These are phyloP conservation scores for Pyrenula massariospora DNA, from an alignment of 495 filamentous ascomycete genomes.

Conservation along the genomic window DNA sequence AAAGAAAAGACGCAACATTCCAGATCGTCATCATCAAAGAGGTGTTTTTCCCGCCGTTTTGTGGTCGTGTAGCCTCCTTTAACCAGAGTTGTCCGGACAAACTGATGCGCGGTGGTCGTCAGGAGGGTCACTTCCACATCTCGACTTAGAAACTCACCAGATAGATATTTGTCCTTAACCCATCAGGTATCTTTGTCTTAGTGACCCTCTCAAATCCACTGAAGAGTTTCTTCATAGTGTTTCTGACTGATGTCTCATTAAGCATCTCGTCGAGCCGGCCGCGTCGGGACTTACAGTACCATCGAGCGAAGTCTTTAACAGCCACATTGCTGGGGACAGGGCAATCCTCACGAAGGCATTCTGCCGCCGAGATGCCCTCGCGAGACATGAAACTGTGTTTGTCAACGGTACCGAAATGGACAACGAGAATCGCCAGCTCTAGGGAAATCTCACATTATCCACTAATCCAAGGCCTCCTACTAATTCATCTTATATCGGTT, in stretches of 20 bases:
- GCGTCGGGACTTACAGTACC: not conserved
- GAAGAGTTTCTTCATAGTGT: slow-evolving; percentile 1
- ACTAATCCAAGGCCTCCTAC: slow-evolving; percentile 1
- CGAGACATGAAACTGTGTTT: slow-evolving; percentile 1
- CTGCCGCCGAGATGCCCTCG: not conserved
- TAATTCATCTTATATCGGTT: not conserved
- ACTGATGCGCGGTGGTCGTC: not conserved
- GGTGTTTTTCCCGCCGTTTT: slow-evolving; percentile 1
- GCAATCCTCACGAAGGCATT: not conserved
- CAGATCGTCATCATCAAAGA: not conserved
- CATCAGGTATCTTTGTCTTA: not conserved
- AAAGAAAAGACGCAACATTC: not conserved
- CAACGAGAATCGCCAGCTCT: not conserved
- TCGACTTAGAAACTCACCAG: not conserved
- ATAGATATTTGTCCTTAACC: not conserved
- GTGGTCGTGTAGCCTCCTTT: not conserved
- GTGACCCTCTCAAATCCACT: not conserved
- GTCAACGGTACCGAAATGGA: not conserved
- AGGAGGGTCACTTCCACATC: not conserved
- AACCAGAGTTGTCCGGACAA: not conserved
- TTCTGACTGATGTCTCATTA: not conserved
- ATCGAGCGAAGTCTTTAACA: slow-evolving; percentile 2
- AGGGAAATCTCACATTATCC: not conserved
- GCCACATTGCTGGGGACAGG: not conserved
- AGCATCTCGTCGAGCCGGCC: not conserved